phyloP scores from a whole-genome alignment of 2,329 filamentous ascomycete species.

The Sporothrix globosa region DNA sequence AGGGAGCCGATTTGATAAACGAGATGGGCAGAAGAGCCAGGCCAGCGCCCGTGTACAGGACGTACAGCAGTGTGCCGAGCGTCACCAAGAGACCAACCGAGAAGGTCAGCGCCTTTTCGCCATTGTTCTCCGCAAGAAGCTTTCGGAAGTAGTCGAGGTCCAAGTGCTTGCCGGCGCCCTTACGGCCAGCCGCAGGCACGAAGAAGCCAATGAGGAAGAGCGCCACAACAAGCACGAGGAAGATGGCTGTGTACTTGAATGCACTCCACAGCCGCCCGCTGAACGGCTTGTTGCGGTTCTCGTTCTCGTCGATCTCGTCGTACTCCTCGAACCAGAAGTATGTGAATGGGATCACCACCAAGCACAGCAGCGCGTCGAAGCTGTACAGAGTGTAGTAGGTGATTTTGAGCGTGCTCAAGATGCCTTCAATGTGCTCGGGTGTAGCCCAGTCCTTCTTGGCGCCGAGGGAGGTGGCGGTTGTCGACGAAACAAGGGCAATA shows the following conservation, averaged over 20 bases:
- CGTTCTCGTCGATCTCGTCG: slow-evolving; percentile 81
- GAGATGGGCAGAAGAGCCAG: slow-evolving; percentile 86
- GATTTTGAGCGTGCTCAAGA: slow-evolving; percentile 78
- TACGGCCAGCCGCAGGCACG: slow-evolving; percentile 74
- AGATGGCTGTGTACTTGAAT: slow-evolving; percentile 86
- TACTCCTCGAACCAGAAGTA: slow-evolving; percentile 99
- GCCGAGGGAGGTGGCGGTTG: slow-evolving; percentile 72
- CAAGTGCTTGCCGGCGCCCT: slow-evolving; percentile 61
- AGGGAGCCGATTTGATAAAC: slow-evolving; percentile 88
- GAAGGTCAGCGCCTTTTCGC: slow-evolving; percentile 90
- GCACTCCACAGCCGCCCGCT: slow-evolving; percentile 77
- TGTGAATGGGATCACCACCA: slow-evolving; percentile 88
- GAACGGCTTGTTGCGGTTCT: slow-evolving; percentile 66
- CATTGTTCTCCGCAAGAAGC: slow-evolving; percentile 81
- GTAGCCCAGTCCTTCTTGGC: slow-evolving; percentile 95
- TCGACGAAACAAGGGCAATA: slow-evolving; percentile 91
- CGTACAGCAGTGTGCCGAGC: slow-evolving; percentile 81
- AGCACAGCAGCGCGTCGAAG: slow-evolving; percentile 84
- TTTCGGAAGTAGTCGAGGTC: slow-evolving; percentile 92
- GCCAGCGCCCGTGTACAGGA: slow-evolving; percentile 85
- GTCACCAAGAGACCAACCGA: slow-evolving; percentile 85
- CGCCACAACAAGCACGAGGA: slow-evolving; percentile 76
- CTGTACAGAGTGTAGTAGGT: slow-evolving; percentile 95
- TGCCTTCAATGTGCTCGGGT: slow-evolving; percentile 74
- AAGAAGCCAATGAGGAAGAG: slow-evolving; percentile 95